Evolutionary conservation across 1,139 yeast species (phyloP).

Genomic region (Suhomyces panamericanus): DNA sequence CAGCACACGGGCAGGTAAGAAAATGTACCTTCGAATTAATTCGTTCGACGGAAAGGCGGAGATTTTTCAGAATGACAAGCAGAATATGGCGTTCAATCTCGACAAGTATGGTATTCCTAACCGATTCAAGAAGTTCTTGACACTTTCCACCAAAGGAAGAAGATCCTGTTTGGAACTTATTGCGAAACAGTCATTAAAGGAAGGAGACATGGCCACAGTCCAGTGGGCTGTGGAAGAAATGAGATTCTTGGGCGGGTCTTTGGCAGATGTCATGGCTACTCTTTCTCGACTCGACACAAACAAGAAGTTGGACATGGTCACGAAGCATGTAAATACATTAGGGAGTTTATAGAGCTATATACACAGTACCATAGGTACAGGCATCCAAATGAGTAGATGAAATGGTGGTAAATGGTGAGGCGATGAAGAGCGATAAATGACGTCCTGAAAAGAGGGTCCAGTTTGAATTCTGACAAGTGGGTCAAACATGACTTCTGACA

Average conservation of each 20-base stretch:
- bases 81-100: constrained; percentile 13
- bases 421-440: too few relatives aligned
- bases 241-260: constrained; percentile 30
- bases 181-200: constrained; percentile 23
- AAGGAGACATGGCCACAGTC: constrained; percentile 25
- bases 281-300: constrained; percentile 1
- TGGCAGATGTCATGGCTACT: constrained; percentile 22
- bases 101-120: constrained; percentile 17
- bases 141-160: constrained; percentile 15
- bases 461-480: too few relatives aligned
- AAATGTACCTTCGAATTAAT: constrained; percentile 14
- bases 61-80: constrained; percentile 2
- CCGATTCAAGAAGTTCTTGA: constrained; percentile 16
- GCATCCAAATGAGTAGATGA: not conserved
- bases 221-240: constrained; percentile 39
- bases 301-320: not conserved
- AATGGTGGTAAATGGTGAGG: too few relatives aligned
- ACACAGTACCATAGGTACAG: constrained; percentile 1
- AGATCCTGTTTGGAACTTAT: constrained; percentile 22
- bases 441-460: too few relatives aligned
- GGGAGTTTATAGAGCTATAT: constrained; percentile 12
- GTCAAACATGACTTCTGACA: too few relatives aligned
- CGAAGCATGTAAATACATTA: constrained; percentile 10
- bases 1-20: constrained; percentile 17
- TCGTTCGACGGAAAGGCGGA: constrained; percentile 10